Evolutionary conservation across 441 rosid genomes (phyloP).

Genomic region (Macaranga tanarius): DNA sequence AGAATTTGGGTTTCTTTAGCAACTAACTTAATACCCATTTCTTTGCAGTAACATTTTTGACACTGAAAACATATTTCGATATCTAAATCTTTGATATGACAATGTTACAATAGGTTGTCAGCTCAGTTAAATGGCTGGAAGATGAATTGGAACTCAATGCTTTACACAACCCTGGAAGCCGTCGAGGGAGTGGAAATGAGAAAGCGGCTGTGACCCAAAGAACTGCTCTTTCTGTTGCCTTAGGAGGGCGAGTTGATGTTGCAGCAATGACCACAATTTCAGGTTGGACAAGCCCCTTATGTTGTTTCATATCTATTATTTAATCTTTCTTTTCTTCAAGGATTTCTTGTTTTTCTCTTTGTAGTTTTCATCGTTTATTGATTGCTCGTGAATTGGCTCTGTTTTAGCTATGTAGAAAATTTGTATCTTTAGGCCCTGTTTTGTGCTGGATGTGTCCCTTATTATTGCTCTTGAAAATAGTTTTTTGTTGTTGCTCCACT

Average conservation of each 20-base stretch:
- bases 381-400: slow-evolving; percentile 8
- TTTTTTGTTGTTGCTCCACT: slow-evolving; percentile 6
- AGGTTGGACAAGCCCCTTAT: slow-evolving; percentile 46
- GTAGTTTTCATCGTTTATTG: not conserved
- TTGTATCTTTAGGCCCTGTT: not conserved
- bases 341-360: not conserved
- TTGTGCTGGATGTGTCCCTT: slow-evolving; percentile 3
- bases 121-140: slow-evolving; percentile 99
- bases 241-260: slow-evolving; percentile 92
- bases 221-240: slow-evolving; percentile 89
- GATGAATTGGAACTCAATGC: slow-evolving; percentile 98
- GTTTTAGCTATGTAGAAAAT: not conserved
- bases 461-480: slow-evolving; percentile 2
- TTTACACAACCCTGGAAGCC: slow-evolving; percentile 92
- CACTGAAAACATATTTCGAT: slow-evolving; percentile 14
- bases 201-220: slow-evolving; percentile 90
- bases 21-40: not conserved
- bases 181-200: slow-evolving; percentile 88
- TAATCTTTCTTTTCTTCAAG: slow-evolving; percentile 2
- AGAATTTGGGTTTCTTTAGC: not conserved
- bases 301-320: slow-evolving; percentile 16
- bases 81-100: slow-evolving; percentile 14
- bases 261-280: slow-evolving; percentile 89
- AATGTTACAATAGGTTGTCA: slow-evolving; percentile 67
- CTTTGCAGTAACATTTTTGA: slow-evolving; percentile 9